Percentiles rank a stretch among this genome's conserved stretches.
Evolutionary conservation across 306 rosid species (phyloP).

Genomic region (Bauhinia variegata): DNA sequence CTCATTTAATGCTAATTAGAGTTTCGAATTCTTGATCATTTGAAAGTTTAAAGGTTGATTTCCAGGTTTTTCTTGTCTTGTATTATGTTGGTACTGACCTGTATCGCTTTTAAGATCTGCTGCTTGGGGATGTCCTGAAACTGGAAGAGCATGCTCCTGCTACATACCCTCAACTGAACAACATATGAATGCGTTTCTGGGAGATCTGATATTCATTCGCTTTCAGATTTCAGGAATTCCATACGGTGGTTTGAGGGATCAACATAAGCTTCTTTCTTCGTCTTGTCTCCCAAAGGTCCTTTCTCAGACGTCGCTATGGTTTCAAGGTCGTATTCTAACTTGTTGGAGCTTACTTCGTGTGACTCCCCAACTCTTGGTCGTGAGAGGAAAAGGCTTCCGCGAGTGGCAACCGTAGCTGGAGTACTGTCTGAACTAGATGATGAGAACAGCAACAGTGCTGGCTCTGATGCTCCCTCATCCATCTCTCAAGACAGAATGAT

Average conservation of each 20-base stretch:
- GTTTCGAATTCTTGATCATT: too few relatives aligned
- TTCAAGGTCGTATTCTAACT: slow-evolving; percentile 88
- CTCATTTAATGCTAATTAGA: too few relatives aligned
- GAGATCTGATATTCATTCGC: slow-evolving; percentile 12
- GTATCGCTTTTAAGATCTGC: too few relatives aligned
- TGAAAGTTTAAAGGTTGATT: too few relatives aligned
- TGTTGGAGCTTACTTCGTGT: slow-evolving; percentile 80
- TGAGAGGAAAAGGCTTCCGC: slow-evolving; percentile 78
- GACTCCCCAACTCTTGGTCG: slow-evolving; percentile 63
- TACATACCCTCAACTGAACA: too few relatives aligned
- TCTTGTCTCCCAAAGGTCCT: slow-evolving; percentile 21
- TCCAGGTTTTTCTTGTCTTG: too few relatives aligned
- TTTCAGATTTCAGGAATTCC: slow-evolving; percentile 36
- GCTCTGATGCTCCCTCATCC: slow-evolving; percentile 82
- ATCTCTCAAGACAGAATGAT: slow-evolving; percentile 79
- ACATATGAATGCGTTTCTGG: neutral
- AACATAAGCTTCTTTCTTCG: slow-evolving; percentile 29
- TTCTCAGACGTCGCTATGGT: slow-evolving; percentile 49
- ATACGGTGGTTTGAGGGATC: slow-evolving; percentile 37
- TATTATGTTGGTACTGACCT: too few relatives aligned
- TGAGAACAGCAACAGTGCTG: slow-evolving; percentile 62
- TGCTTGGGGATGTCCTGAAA: too few relatives aligned
- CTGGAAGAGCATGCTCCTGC: too few relatives aligned
- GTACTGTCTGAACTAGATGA: slow-evolving; percentile 83
- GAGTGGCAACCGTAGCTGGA: slow-evolving; percentile 84